Conservation (phyloP, 495 filamentous ascomycete species). For the Sporormia fimetaria region DNA sequence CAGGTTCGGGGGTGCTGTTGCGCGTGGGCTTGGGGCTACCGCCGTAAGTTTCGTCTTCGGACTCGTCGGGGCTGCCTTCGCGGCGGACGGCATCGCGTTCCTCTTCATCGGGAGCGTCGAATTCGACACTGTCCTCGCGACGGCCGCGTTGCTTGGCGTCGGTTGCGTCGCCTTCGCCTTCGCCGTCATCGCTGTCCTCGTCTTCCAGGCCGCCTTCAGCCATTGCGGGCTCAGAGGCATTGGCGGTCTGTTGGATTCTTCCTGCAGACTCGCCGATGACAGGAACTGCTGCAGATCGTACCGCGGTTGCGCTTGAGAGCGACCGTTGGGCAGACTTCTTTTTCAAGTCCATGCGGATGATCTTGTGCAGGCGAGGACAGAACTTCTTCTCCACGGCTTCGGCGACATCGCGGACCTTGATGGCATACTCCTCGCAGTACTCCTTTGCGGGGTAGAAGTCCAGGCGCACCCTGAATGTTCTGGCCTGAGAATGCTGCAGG, state of each 20-base stretch:
- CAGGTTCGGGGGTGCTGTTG: constrained; percentile 3
- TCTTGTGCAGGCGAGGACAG: constrained; percentile 52
- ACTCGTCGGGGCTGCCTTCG: constrained; percentile 10
- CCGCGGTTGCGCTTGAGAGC: constrained; percentile 32
- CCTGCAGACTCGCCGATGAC: constrained; percentile 73
- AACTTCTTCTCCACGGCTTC: constrained; percentile 69
- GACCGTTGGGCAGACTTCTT: constrained; percentile 57
- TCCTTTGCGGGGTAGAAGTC: constrained; percentile 74
- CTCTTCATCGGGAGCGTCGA: constrained; percentile 84
- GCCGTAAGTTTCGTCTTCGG: constrained; percentile 24
- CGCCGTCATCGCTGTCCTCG: constrained; percentile 62
- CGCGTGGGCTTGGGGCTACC: constrained; percentile 20
- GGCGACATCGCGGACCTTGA: constrained; percentile 63
- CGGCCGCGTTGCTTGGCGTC: constrained; percentile 63
- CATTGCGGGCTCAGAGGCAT: constrained; percentile 33
- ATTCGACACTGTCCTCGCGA: constrained; percentile 67
- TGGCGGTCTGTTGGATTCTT: constrained; percentile 52
- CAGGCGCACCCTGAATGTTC: constrained; percentile 73
- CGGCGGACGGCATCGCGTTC: constrained; percentile 45
- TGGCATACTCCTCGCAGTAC: constrained; percentile 76
- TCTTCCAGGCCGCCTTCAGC: constrained; percentile 38
- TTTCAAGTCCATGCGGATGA: constrained; percentile 66
- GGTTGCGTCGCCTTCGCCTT: constrained; percentile 76
- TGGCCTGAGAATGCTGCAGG: constrained; percentile 52
- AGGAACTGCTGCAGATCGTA: constrained; percentile 56